A percentile compares a stretch with the other conserved stretches of the same genome.
Evolutionary conservation across 148 eudicot genomes (phyloP).

Genomic region (Fagopyrum esculentum): DNA sequence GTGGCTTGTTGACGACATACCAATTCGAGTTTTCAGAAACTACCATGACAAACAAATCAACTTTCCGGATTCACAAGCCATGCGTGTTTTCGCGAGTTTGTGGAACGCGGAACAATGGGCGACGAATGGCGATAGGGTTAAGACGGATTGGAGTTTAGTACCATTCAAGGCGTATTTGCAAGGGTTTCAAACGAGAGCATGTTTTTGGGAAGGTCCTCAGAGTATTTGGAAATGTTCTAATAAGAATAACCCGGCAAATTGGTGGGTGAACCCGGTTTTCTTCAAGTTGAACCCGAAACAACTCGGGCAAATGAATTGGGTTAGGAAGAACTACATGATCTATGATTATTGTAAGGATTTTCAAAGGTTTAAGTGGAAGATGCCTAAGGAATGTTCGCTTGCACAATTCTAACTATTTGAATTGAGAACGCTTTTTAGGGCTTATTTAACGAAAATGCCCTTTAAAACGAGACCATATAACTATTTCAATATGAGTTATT

Average conservation of each 20-base stretch:
- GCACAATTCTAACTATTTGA: conserved; percentile 22
- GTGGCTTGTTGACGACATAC: conserved; percentile 53
- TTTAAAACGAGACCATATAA: too few species aligned
- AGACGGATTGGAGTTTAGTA: conserved; percentile 48
- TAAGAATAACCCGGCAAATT: conserved; percentile 23
- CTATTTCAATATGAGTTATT: too few species aligned
- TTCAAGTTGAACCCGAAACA: conserved; percentile 22
- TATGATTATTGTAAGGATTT: conserved; percentile 58
- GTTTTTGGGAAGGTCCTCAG: conserved; percentile 33
- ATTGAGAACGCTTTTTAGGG: too few species aligned
- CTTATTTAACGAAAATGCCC: too few species aligned
- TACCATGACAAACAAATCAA: conserved; percentile 35
- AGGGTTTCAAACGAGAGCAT: conserved; percentile 37
- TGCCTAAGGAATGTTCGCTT: conserved; percentile 50
- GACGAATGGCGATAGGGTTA: conserved; percentile 50
- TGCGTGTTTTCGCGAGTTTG: conserved; percentile 44
- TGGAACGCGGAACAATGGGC: conserved; percentile 83
- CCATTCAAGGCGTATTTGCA: conserved; percentile 40
- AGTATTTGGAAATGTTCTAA: conserved; percentile 35
- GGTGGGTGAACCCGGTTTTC: conserved; percentile 32
- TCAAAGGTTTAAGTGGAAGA: conserved; percentile 27
- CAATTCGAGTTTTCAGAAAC: conserved; percentile 64
- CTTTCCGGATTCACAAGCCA: conserved; percentile 47
- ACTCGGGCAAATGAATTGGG: conserved; percentile 35
- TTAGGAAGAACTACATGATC: conserved; percentile 42